Evolutionary conservation across 352 stramenopile genomes (phyloP).

Genomic region (Globisporangium solare): DNA sequence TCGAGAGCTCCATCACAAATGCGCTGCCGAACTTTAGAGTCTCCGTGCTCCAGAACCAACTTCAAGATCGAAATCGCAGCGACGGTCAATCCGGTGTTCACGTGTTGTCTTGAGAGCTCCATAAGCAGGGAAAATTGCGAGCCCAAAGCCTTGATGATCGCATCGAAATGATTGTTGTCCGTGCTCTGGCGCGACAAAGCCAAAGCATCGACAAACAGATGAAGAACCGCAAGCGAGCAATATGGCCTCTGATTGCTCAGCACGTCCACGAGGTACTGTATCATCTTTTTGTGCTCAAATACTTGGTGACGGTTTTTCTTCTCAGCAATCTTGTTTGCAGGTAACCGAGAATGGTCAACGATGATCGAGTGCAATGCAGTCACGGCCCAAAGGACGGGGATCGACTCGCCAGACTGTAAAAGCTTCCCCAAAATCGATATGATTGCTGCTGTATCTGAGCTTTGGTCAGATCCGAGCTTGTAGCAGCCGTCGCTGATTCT

Average conservation of each 20-base stretch:
- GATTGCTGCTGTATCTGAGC: slow-evolving; percentile 36
- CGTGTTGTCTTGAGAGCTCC: slow-evolving; percentile 37
- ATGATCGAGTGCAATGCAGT: slow-evolving; percentile 61
- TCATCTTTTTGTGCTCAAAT: slow-evolving; percentile 60
- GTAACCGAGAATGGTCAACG: slow-evolving; percentile 38
- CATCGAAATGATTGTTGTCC: slow-evolving; percentile 73
- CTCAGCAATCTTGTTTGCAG: slow-evolving; percentile 37
- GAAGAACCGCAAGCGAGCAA: slow-evolving; percentile 49
- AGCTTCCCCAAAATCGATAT: slow-evolving; percentile 41
- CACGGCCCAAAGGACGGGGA: slow-evolving; percentile 56
- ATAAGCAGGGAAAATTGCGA: slow-evolving; percentile 44
- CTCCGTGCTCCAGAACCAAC: slow-evolving; percentile 64
- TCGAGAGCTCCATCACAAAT: slow-evolving; percentile 76
- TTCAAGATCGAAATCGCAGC: slow-evolving; percentile 61
- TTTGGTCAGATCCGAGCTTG: slow-evolving; percentile 43
- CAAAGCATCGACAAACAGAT: slow-evolving; percentile 61
- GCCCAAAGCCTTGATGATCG: slow-evolving; percentile 59
- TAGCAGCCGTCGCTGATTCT: slow-evolving; percentile 72
- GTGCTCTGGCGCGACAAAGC: slow-evolving; percentile 56
- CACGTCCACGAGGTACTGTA: slow-evolving; percentile 46
- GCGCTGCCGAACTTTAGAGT: slow-evolving; percentile 42
- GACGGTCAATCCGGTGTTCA: slow-evolving; percentile 53
- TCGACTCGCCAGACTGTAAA: slow-evolving; percentile 38
- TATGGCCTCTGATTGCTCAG: slow-evolving; percentile 44
- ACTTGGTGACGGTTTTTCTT: slow-evolving; percentile 55